Evolutionary conservation across 352 stramenopile genomes (phyloP), one percentile per base, ranked within the genome.

Genomic region (Saprolegnia parasitica): DNA sequence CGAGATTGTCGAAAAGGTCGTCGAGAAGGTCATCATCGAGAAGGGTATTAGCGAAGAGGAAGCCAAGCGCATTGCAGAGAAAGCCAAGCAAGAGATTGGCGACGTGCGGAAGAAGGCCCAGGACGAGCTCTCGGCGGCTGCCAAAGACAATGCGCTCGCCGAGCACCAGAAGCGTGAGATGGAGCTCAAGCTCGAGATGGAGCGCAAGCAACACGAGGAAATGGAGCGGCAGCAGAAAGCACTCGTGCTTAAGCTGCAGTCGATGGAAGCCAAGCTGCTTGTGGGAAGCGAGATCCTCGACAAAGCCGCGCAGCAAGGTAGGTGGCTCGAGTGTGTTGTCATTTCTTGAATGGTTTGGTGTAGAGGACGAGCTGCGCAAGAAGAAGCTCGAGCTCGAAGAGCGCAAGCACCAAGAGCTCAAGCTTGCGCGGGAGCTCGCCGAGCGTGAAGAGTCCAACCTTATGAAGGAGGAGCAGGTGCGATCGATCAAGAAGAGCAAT

Each of bases 381-480:
- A 96, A 93, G 0, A 90, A 98, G 76, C 88, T 84, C 8, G 84
- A 96, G 60, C 78, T 99, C 6, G 81, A 94, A 54, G 83, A 96
- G 35, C 80, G 90, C 37, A 89, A 88, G 39, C 78, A 77, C 0
- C 84, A 96, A 64, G 84, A 96, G 60, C 78, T 85, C 71, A 74
- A 87, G 56, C 76, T 98, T 16, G 91, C 88, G 9, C 83, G 90
- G 45, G 90, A 97, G 65, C 79, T 98, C 39, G 90, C 87, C 0
- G 93, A 98, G 71, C 91, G 97, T 57, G 96, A 98, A 65, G 95
- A 98, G 67, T 93, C 86, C 29, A 97, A 97, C 63, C 73, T 98
- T 71, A 56, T 96, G 35, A 72, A 98, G 4, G 87, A 98, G 67
- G 90, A 98, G 64, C 89, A 97, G 73, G 98, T n/a, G 72, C 79